Base-by-base conservation (phyloP, 1,284 basidiomycete species). In the Cutaneotrichosporon sp. region DNA sequence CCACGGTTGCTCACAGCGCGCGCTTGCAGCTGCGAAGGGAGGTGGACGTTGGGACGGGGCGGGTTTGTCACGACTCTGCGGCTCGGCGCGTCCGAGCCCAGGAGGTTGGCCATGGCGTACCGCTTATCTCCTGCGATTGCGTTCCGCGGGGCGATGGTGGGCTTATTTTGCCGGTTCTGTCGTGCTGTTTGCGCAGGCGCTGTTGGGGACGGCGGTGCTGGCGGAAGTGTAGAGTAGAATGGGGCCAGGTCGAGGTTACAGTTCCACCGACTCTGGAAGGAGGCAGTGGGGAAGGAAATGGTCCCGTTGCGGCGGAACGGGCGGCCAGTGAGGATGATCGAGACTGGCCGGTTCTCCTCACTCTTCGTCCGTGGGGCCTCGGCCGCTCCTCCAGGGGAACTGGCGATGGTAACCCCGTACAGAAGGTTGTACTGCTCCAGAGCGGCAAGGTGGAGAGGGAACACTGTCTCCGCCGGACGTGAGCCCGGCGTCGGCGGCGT, bases 251-350 rank as follows among this genome's bases (percentile, higher is more conserved):
- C 88, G 26, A 94, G 82, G 1, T 86, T 77, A 58, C 88, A 90
- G 62, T 90, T 92, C 90, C 90, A 93, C 22, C 84, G 78, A 0
- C 88, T 90, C 1, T 83, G 81, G 71, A 92, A 93, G 0, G 81
- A 76, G 7, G 75, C 75, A 0, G 90, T 88, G 0, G 86, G 86
- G 49, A 45, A 31, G 3, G 42, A 48, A 37, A 26, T 46, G 5
- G 46, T 39, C n/a, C 29, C 47, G n/a, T 12, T 11, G 24, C 20
- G 22, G 12, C 39, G 31, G 57, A 55, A 72, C 1, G 89, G 88
- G 54, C 82, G 79, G 11, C 88, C 89, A 44, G 80, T 79, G 17
- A 92, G 82, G 38, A 83, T 81, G 63, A 93, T 90, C 0, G 84
- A 80, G 2, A 91, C 88, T 0, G 85, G 80, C 37, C 87, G 79